Evolutionary conservation across 2,329 filamentous ascomycete genomes (phyloP), one percentile per base, ranked within the genome.

Genomic region (Neonectria punicea): DNA sequence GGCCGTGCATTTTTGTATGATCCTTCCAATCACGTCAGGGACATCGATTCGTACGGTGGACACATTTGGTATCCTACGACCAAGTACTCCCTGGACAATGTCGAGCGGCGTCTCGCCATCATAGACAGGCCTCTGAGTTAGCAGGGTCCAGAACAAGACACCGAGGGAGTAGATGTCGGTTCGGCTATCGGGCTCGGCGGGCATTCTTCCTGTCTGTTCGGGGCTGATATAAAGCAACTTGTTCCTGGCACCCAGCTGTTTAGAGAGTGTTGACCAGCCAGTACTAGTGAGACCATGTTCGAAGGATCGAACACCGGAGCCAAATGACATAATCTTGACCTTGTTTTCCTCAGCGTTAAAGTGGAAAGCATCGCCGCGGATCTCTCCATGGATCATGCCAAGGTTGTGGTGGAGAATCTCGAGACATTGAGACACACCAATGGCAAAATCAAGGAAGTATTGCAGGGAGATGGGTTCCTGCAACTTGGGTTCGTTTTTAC

Each of bases 81-180:
- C 90, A 9, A 98, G 84, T 11, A 98, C 93, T 70, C 90, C 93
- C 76, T 98, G 94, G 69, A 98, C 93, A 49, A 98, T 93, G 73
- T 98, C 94, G 63, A 98, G 87, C 1, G 94, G 93, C 1, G 89
- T 91, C 13, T 89, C 86, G 10, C 93, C 95, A 39, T 91, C 90
- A 70, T 96, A 97, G 0, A 93, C 92, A 3, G 92, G 88, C 72
- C 90, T 88, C 30, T 94, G 93, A 2, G 93, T 92, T 50, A 97
- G 83, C 74, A 97, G 87, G 9, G 88, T 93, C 91, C 93, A 98
- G 77, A 98, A 95, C 1, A 98, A 80, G 43, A 98, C 90, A 4
- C 95, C 95, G 1, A 98, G 83, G 0, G 93, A 94, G 81, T 98
- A 98, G 34, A 98, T 97, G 78, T 98, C 95, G 16, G 95, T 98